Conservation (phyloP, 2,329 filamentous ascomycete genomes). For the Fusarium nanum region DNA sequence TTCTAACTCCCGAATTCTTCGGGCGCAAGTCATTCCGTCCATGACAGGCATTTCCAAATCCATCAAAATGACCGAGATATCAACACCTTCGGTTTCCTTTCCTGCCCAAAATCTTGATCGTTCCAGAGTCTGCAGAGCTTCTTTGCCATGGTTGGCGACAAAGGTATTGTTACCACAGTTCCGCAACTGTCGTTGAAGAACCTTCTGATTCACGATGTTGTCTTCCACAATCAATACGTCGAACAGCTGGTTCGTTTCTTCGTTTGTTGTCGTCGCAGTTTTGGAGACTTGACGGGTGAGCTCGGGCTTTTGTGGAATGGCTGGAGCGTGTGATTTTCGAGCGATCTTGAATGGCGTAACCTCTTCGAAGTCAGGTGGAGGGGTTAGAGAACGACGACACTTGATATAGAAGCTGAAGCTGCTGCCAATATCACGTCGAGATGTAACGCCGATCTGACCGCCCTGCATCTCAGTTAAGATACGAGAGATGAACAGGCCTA, state of each 20-base stretch:
- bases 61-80: slow-evolving; percentile 79
- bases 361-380: slow-evolving; percentile 53
- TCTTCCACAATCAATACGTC: slow-evolving; percentile 75
- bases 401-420: slow-evolving; percentile 83
- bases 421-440: slow-evolving; percentile 74
- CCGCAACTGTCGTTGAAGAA: slow-evolving; percentile 70
- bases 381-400: slow-evolving; percentile 65
- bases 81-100: slow-evolving; percentile 59
- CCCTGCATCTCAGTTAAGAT: slow-evolving; percentile 82
- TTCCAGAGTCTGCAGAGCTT: slow-evolving; percentile 69
- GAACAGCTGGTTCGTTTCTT: slow-evolving; percentile 52
- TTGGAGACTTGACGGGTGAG: slow-evolving; percentile 32
- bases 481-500: slow-evolving; percentile 80
- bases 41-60: slow-evolving; percentile 87
- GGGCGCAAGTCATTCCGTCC: slow-evolving; percentile 81
- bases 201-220: slow-evolving; percentile 74
- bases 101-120: slow-evolving; percentile 67
- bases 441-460: slow-evolving; percentile 79
- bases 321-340: slow-evolving; percentile 45
- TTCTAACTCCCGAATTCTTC: slow-evolving; percentile 76
- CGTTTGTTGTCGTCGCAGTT: not conserved
- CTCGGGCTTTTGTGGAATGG: slow-evolving; percentile 31
- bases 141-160: slow-evolving; percentile 73
- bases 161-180: slow-evolving; percentile 70
- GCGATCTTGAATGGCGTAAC: slow-evolving; percentile 53